Evolutionary conservation across 345 rosid species (phyloP).

Genomic region (Hirschfeldia incana): DNA sequence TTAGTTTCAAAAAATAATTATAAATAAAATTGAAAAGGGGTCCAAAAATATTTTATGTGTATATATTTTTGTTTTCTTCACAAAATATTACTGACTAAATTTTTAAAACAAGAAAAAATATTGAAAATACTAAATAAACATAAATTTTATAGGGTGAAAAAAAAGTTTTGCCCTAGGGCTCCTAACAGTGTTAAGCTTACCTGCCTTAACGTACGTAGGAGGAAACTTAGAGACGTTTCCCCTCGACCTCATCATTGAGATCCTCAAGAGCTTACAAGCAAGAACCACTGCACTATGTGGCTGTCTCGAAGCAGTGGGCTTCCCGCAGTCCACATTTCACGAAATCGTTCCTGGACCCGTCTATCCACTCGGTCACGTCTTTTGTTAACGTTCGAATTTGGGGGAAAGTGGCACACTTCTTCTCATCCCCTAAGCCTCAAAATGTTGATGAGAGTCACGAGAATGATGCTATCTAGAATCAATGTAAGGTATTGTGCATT

Average conservation of each 20-base stretch:
- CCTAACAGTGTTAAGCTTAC: too few relatives aligned
- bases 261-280: not conserved
- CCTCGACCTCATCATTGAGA: constrained; percentile 5
- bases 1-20: too few relatives aligned
- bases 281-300: not conserved
- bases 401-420: not conserved
- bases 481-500: not conserved
- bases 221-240: not conserved
- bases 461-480: too few relatives aligned
- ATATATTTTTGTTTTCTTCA: too few relatives aligned
- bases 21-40: too few relatives aligned
- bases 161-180: too few relatives aligned
- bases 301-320: not conserved
- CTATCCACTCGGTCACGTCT: not conserved
- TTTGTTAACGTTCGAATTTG: not conserved
- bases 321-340: not conserved
- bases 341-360: not conserved
- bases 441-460: not conserved
- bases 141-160: too few relatives aligned
- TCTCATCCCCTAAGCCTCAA: constrained; percentile 2
- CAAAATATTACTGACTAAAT: too few relatives aligned
- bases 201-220: not conserved
- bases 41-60: too few relatives aligned
- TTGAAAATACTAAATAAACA: too few relatives aligned
- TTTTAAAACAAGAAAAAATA: too few relatives aligned